Evolutionary conservation across 192 early-diverging fungal species (phyloP), one percentile per base, ranked within the genome.

Genomic region (Podila clonocystis): DNA sequence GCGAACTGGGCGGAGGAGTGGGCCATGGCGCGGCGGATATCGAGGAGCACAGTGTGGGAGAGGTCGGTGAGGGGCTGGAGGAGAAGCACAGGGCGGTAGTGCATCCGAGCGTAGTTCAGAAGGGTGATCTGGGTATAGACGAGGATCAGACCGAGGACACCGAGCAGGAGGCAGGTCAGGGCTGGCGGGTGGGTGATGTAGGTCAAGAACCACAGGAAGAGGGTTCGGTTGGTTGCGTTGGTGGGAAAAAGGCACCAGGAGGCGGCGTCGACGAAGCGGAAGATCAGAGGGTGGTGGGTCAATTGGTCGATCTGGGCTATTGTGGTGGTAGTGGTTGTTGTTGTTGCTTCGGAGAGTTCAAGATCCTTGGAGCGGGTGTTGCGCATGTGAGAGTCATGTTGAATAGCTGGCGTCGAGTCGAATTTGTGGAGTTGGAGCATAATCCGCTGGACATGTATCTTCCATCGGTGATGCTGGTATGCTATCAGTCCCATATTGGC

Each of bases 181-280:
- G 75, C 80, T n/a, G 62, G 63, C 26, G 65, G 66, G 9, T 73
- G 59, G 1, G 63, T 17, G 28, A 82, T 68, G 19, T 75, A 85
- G 31, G 64, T 55, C 9, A 65, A 57, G 36, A 78, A 85, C 84
- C 84, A 85, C 17, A 70, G 38, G 48, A 61, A 82, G 12, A 78
- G 50, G 62, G 62, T 29, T 9, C 38, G 60, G 45, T 68, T 62
- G 30, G 70, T 26, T 11, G 5, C 15, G 9, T 75, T 58, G 19
- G 62, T 75, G 26, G 66, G 70, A 20, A 72, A 75, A 3, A 73
- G 26, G 1, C 62, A 3, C 1, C 50, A 29, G 0, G 71, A 62
- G 8, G 57, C 58, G 63, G 58, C 59, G 41, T 73, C 45, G 5
- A 69, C 19, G 20, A 80, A 58, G 1, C 62, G 67, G 33, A 48